Percentiles rank a stretch among this genome's conserved stretches.
These are phyloP conservation scores for Tolypocladium sp. DNA, from an alignment of 2,329 filamentous ascomycete genomes.

Conservation along the genomic window DNA sequence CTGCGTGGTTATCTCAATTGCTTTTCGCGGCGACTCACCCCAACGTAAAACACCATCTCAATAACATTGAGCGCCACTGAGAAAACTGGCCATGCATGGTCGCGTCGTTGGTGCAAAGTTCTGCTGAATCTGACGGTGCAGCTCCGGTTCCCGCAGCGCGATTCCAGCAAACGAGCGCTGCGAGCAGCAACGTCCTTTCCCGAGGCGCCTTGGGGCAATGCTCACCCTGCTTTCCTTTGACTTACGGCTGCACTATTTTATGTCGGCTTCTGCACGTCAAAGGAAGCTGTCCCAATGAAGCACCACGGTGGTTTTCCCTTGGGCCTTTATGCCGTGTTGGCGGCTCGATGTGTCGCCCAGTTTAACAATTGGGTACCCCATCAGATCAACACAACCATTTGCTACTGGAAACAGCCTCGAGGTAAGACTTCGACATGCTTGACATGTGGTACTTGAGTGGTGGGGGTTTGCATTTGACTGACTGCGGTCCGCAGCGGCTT, in stretches of 20 bases:
- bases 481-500: conserved; percentile 32
- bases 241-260: background rate
- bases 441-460: background rate
- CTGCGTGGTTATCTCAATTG: background rate
- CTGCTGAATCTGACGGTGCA: background rate
- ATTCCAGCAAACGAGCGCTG: background rate
- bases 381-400: conserved; percentile 51
- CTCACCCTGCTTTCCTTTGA: background rate
- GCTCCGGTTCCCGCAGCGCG: background rate
- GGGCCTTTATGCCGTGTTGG: conserved; percentile 8
- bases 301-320: conserved; percentile 5
- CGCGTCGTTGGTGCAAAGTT: background rate
- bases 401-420: conserved; percentile 42
- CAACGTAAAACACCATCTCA: background rate
- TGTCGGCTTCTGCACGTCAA: background rate
- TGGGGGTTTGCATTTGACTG: conserved; percentile 5
- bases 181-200: background rate
- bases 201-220: background rate
- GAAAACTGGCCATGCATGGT: background rate
- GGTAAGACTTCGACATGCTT: conserved; percentile 16
- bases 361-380: conserved; percentile 35
- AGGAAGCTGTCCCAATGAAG: conserved; percentile 9
- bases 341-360: conserved; percentile 23
- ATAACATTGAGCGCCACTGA: background rate
- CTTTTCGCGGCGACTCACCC: background rate